Base-by-base conservation (phyloP, 305 asterid genomes). In the Ajuga reptans region DNA sequence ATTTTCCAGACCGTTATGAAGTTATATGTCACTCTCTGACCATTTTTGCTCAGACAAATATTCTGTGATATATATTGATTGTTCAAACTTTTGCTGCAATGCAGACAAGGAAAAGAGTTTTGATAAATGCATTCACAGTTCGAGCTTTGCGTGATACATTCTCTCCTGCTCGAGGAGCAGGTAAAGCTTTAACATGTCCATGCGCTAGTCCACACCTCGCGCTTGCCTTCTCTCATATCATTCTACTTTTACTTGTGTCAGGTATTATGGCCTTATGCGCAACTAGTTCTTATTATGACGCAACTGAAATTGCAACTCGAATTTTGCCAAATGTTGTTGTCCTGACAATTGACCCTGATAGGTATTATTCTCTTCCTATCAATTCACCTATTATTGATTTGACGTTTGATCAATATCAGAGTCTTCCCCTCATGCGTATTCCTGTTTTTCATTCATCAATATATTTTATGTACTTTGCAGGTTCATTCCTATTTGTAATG, bases 111-210 rank as follows among this genome's bases (percentile, higher is more conserved):
- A 94, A 91, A 82, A 89, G 97, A 79, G 98, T 92, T 64, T 82
- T 91, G 78, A 87, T 93, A 79, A 93, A 93, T 86, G 99, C 99
- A 51, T 87, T 93, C 70, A 93, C 97, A 5, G 96, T 84, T 73
- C 90, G 99, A 79, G 99, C 99, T 77, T 79, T 93, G 82, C 97
- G 96, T 58, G 99, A 93, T 79, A 85, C 96, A 33, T 93, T 91
- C 71, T 84, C 97, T 69, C 99, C 97, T 73, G 97, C 99, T 74
- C 83, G 99, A 82, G 99, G 96, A 80, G 99, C 99, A 82, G 99
- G 99, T 93, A 71, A 69, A 74, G 29, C 66, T 16, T 72, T 60
- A 42, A 21, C 16, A 52, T 69, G 73, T 47, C 64, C 24, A 72
- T 64, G 16, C 51, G 74, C 75, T 73, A 12, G 65, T 66, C 41